Conservation (phyloP, 306 rosid genomes). For the Medicago ruthenica region DNA sequence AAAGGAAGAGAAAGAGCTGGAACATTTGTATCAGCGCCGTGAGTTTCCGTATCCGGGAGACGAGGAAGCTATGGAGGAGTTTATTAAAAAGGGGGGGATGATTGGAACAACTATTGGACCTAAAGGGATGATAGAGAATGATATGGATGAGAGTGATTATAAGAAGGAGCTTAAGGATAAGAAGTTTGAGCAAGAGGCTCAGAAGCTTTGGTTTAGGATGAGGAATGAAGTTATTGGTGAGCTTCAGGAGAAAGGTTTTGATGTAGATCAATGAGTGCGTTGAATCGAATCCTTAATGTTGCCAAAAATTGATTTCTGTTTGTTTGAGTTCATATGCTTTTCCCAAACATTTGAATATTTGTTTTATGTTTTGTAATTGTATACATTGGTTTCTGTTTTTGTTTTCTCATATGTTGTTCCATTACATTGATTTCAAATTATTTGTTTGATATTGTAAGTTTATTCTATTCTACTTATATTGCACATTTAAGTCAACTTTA, state of each 20-base stretch:
- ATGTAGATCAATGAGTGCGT: slow-evolving; percentile 54
- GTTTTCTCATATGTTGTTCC: no score
- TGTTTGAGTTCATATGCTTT: no score
- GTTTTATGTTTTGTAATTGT: no score
- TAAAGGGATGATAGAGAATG: slow-evolving; percentile 70
- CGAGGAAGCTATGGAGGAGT: slow-evolving; percentile 89
- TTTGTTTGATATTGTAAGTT: no score
- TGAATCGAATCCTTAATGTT: not conserved
- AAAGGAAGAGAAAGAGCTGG: slow-evolving; percentile 87
- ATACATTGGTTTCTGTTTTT: no score
- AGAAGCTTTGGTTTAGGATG: slow-evolving; percentile 87
- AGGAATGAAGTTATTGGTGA: slow-evolving; percentile 87
- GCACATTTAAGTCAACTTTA: no score
- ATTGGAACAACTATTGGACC: slow-evolving; percentile 86
- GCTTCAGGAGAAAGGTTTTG: slow-evolving; percentile 84
- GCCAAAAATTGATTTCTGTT: not conserved
- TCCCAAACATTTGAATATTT: no score
- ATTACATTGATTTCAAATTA: no score
- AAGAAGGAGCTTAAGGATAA: slow-evolving; percentile 72
- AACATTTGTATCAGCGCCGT: slow-evolving; percentile 77
- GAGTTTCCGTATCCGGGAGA: slow-evolving; percentile 89
- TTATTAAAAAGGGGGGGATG: slow-evolving; percentile 86
- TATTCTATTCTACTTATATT: no score
- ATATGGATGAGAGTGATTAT: slow-evolving; percentile 68
- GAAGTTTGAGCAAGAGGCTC: slow-evolving; percentile 86